Percentiles rank a stretch among this genome's conserved stretches.
Conservation (phyloP, 2,329 filamentous ascomycete genomes). For the Graphium sp. region DNA sequence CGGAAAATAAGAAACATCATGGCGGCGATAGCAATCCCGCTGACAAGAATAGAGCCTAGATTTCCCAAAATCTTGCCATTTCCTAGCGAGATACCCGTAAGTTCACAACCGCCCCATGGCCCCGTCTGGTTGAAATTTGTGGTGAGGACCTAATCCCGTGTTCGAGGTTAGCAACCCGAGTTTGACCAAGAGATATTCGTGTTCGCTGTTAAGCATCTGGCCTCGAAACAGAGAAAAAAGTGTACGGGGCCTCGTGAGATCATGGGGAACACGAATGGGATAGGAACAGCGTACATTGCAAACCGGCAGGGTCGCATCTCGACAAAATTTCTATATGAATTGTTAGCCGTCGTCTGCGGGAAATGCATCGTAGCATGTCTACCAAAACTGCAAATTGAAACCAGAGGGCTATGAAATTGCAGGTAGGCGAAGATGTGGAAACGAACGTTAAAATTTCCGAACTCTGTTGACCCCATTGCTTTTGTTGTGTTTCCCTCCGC, state of each 20-base stretch:
- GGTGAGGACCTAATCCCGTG: slow-evolving; percentile 58
- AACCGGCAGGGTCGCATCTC: slow-evolving; percentile 65
- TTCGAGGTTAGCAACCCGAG: too few relatives aligned
- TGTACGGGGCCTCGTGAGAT: too few relatives aligned
- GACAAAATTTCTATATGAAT: slow-evolving; percentile 54
- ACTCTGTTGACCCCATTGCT: slow-evolving; percentile 42
- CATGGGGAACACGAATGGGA: too few relatives aligned
- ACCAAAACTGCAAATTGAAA: neutral
- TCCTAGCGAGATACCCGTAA: slow-evolving; percentile 60
- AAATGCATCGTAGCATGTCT: slow-evolving; percentile 1
- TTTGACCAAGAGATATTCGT: too few relatives aligned
- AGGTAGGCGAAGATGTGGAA: neutral
- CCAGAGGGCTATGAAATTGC: slow-evolving; percentile 8
- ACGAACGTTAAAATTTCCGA: slow-evolving; percentile 42
- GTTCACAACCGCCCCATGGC: slow-evolving; percentile 51
- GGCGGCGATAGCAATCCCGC: slow-evolving; percentile 56
- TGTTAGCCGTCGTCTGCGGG: slow-evolving; percentile 12
- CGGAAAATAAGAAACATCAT: slow-evolving; percentile 54
- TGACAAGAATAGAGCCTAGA: slow-evolving; percentile 79
- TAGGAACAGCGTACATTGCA: slow-evolving; percentile 53
- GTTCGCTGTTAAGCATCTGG: too few relatives aligned
- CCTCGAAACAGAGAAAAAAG: too few relatives aligned
- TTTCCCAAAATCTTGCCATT: slow-evolving; percentile 57
- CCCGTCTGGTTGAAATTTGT: slow-evolving; percentile 39
- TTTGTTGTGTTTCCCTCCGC: neutral